These are phyloP conservation scores for Geotrichum aggregatum DNA, from an alignment of 1,139 yeast species.

Conservation along the genomic window DNA sequence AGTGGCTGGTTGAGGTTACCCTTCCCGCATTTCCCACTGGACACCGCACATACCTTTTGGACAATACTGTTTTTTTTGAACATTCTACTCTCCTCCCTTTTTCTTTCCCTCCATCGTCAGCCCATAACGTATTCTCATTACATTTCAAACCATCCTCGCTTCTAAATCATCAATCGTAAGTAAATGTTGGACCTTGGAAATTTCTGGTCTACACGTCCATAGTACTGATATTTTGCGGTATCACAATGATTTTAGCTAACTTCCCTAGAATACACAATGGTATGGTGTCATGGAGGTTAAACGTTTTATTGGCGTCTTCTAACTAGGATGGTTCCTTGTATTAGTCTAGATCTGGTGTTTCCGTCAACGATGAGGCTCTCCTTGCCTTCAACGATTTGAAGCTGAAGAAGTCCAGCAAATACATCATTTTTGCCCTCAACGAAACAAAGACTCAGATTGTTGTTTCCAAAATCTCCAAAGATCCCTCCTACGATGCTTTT, in stretches of 20 bases:
- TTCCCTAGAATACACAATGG: slow-evolving; percentile 9
- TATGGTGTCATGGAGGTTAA: not conserved
- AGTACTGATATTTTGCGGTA: no score
- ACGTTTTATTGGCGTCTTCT: not conserved
- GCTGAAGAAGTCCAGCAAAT: slow-evolving; percentile 83
- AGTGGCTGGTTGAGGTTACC: slow-evolving; percentile 7
- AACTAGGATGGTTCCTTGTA: not conserved
- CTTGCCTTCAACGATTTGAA: slow-evolving; percentile 92
- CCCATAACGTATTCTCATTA: not conserved
- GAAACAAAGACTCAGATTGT: slow-evolving; percentile 84
- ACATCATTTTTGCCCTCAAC: slow-evolving; percentile 72
- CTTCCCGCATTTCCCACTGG: slow-evolving; percentile 2
- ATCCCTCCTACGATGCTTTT: slow-evolving; percentile 73
- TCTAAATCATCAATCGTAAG: not conserved
- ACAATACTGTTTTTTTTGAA: not conserved
- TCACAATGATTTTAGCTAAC: not conserved
- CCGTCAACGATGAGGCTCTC: slow-evolving; percentile 92
- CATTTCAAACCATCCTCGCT: no score
- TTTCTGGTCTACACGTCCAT: no score
- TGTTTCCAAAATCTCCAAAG: slow-evolving; percentile 78
- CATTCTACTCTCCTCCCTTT: not conserved
- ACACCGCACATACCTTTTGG: not conserved
- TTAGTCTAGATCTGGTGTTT: slow-evolving; percentile 45
- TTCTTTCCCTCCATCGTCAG: not conserved
- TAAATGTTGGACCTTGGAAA: not conserved